Base-by-base conservation (phyloP, 2,329 filamentous ascomycete genomes). In the Ophiostoma novo-ulmi region DNA sequence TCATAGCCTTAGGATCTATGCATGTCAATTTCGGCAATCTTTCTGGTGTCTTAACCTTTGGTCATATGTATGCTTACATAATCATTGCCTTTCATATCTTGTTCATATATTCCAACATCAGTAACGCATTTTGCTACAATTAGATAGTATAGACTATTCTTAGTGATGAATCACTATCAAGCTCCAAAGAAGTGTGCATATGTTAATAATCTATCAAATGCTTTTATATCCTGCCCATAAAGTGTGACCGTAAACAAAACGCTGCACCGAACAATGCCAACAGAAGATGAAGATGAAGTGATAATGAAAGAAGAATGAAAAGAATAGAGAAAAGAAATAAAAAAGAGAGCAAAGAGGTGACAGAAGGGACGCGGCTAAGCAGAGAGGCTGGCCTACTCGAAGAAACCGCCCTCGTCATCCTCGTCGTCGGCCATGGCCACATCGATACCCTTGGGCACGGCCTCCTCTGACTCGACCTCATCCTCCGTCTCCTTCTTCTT, bases 341-440 rank as follows among this genome's bases (percentile, higher is more conserved):
- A 17, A 48, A 7, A 17, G 14, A 48, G 14, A 17, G 31, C 26
- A 26, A 31, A 31, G 31, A 31, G 3, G 3, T 31, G 31, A 3
- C 3, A 31, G 31, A 31, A 31, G 31, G 2, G 13, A n/a, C 2
- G 22, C 44, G 44, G 44, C 44, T 52, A 35, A 22, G 10, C 26
- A 61, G 55, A 48, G 5, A n/a, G 39, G 3, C 22, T 74, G 10
- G 71, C 71, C 73, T 78, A 77, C 75, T 88, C 85, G 75, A 89
- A 89, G 78, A 89, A 89, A 14, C 85, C 71, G 3, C 85, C 86
- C 20, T 84, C 85, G 70, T 72, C 72, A 68, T 70, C 70, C 68
- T 69, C 70, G 58, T 72, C 73, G 8, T 48, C 44, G 14, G 35
- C 35, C 58, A 17, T 35, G 35, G 17, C 31, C n/a, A 64, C 61